These are phyloP conservation scores for Lactifluus hygrophoroides DNA, from an alignment of 768 basidiomycete genomes.

Conservation along the genomic window DNA sequence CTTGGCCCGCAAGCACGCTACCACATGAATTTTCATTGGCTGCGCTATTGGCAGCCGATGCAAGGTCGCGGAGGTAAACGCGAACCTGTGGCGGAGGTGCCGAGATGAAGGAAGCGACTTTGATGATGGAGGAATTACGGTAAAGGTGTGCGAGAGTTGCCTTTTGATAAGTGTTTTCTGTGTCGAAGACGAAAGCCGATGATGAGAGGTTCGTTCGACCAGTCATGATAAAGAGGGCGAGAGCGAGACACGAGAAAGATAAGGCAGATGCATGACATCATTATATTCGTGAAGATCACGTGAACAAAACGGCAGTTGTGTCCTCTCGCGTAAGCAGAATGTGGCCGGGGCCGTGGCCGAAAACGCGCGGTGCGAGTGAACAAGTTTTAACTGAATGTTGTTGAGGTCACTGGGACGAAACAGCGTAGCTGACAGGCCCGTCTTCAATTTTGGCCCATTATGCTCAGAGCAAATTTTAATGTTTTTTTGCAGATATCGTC, in stretches of 20 bases:
- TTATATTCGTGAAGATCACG: neutral
- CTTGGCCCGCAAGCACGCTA: constrained; percentile 45
- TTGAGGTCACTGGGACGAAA: constrained; percentile 31
- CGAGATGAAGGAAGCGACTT: constrained; percentile 13
- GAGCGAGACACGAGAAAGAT: neutral
- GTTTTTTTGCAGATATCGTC: constrained; percentile 2
- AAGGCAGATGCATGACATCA: neutral
- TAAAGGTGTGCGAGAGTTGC: constrained; percentile 16
- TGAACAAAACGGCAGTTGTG: too few relatives aligned
- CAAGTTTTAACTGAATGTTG: too few relatives aligned
- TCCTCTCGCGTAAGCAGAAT: neutral
- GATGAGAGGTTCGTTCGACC: constrained; percentile 2
- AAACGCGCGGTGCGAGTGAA: too few relatives aligned
- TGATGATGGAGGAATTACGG: constrained; percentile 17
- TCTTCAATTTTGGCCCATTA: neutral
- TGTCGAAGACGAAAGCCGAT: constrained; percentile 10
- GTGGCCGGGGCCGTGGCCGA: too few relatives aligned
- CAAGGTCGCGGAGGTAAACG: constrained; percentile 26
- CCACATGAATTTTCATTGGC: constrained; percentile 37
- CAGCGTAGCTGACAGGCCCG: constrained; percentile 34
- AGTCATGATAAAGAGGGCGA: neutral
- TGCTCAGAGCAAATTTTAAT: neutral
- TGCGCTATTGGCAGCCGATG: constrained; percentile 31
- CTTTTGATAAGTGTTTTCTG: constrained; percentile 14
- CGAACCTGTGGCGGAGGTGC: constrained; percentile 11